Evolutionary conservation across 1,139 yeast species (phyloP), one percentile per base, ranked within the genome.

Genomic region (Candida sp.): DNA sequence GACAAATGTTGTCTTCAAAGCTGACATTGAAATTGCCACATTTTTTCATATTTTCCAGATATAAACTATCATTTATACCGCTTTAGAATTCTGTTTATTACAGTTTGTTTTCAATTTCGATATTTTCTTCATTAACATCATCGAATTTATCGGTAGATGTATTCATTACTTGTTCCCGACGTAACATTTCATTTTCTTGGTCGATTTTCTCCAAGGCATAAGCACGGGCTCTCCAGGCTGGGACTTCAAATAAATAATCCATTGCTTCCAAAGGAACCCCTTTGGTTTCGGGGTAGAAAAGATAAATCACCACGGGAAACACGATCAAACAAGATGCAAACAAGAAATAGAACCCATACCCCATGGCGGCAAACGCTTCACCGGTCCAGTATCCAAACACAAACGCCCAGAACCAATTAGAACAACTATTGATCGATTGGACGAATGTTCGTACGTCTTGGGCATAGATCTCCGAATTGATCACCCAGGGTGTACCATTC

Each of bases 351-450:
- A 71, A 59, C n/a, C 76, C 77, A 50, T 68, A 74, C 1, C 66
- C 64, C 62, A 73, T 70, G 4, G 63, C 55, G 15, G 60, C 56
- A 33, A 74, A 64, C 60, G 76, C 75, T 44, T 72, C 59, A 22
- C 75, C 70, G 3, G 77, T 67, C 50, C 65, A 70, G 43, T 77
- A 58, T 3, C 78, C 77, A 65, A 73, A 68, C 40, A 74, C 64
- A 51, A 75, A 75, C 1, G 77, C 77, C 71, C 77, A 72, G 47
- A 73, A 67, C 79, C 79, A 75, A 45, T 73, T 71, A 33, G 71
- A 61, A 5, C 75, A 61, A 0, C 78, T 72, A 47, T 72, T 73
- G 37, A 73, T 58, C n/a, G 76, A 68, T 49, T 70, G 73, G 4
- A 73, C 67, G 11, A 71, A 64, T 9, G 69, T 66, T 49, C 78